A percentile compares a stretch with the other conserved stretches of the same genome.
These are phyloP conservation scores for Fusarium bactridioides DNA, from an alignment of 2,329 filamentous ascomycete genomes.

Conservation along the genomic window DNA sequence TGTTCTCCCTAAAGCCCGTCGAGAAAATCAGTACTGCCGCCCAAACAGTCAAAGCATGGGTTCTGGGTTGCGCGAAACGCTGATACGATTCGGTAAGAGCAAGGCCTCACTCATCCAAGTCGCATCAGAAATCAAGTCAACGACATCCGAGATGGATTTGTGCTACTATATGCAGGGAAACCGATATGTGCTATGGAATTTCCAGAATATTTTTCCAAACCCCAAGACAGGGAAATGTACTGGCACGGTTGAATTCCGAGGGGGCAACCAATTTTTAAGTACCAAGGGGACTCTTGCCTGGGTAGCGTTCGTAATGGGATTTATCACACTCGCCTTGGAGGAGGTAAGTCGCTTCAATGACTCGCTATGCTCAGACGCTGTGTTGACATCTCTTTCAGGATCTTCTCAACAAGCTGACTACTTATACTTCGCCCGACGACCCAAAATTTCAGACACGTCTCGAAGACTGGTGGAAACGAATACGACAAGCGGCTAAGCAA, in stretches of 20 bases:
- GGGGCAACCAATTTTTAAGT: constrained; percentile 50
- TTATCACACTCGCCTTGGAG: constrained; percentile 48
- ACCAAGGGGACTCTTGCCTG: constrained; percentile 49
- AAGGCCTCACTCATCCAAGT: constrained; percentile 39
- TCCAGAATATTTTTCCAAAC: constrained; percentile 50
- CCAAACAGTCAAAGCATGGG: constrained; percentile 45
- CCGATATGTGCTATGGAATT: constrained; percentile 52
- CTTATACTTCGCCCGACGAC: constrained; percentile 40
- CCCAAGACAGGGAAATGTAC: constrained; percentile 49
- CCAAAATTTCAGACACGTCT: constrained; percentile 43
- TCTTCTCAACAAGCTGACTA: constrained; percentile 42
- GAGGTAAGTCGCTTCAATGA: constrained; percentile 40
- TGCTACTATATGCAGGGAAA: constrained; percentile 51
- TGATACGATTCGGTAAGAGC: constrained; percentile 42
- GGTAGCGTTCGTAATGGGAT: constrained; percentile 51
- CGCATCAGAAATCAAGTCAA: constrained; percentile 42
- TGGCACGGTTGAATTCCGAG: constrained; percentile 51
- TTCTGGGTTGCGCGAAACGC: constrained; percentile 42
- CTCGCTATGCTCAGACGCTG: background rate
- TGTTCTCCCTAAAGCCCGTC: constrained; percentile 45
- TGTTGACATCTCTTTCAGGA: constrained; percentile 39
- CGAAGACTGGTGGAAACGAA: constrained; percentile 47
- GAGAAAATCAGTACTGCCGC: constrained; percentile 49
- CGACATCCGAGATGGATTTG: constrained; percentile 42
- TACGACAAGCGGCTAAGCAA: constrained; percentile 47